These are phyloP conservation scores for Penicillium steckii DNA, from an alignment of 495 filamentous ascomycete species.

Conservation along the genomic window DNA sequence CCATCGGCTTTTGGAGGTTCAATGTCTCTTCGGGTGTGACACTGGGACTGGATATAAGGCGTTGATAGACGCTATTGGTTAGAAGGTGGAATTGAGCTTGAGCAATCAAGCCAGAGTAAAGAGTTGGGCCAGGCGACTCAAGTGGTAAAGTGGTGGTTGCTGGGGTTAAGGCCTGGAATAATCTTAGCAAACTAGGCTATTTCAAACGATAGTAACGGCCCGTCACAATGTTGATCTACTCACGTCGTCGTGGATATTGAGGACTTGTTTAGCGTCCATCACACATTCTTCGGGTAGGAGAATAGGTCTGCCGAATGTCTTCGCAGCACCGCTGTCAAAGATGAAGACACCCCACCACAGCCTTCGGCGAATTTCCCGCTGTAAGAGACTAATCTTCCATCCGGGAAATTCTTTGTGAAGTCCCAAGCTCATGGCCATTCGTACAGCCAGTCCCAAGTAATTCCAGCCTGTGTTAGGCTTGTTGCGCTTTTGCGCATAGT, in stretches of 20 bases:
- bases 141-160: constrained; percentile 40
- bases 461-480: constrained; percentile 59
- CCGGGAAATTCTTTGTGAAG: constrained; percentile 55
- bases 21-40: constrained; percentile 48
- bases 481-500: constrained; percentile 55
- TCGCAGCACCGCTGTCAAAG: constrained; percentile 48
- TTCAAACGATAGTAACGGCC: neutral
- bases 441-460: constrained; percentile 48
- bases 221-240: neutral
- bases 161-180: constrained; percentile 35
- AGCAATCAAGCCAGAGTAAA: constrained; percentile 49
- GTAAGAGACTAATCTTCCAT: constrained; percentile 52
- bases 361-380: constrained; percentile 45
- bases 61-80: constrained; percentile 50
- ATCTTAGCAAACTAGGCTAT: neutral
- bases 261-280: constrained; percentile 45
- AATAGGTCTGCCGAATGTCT: constrained; percentile 48
- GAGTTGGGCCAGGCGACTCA: constrained; percentile 43
- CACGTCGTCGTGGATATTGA: constrained; percentile 51
- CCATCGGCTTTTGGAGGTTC: constrained; percentile 44
- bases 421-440: constrained; percentile 55
- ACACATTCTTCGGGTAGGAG: constrained; percentile 47
- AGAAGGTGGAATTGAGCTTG: constrained; percentile 50
- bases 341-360: constrained; percentile 51
- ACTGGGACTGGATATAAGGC: constrained; percentile 50